phyloP scores from a whole-genome alignment of 805 yeast genomes.

The Candida montana region DNA sequence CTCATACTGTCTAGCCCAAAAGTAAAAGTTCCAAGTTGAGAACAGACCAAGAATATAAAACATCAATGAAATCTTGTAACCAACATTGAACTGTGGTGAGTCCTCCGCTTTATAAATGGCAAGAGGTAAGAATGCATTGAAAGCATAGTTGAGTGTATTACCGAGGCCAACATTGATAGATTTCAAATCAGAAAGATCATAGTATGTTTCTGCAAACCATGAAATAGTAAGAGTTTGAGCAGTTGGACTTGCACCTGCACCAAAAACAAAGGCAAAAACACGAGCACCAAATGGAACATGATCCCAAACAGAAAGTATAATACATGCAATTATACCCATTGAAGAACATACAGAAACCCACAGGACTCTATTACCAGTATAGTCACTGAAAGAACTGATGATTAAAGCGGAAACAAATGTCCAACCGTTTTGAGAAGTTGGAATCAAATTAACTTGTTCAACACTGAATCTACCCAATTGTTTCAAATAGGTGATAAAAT shows the following conservation, averaged over 20 bases:
- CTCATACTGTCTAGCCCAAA: background rate
- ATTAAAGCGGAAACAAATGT: background rate
- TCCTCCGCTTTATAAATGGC: background rate
- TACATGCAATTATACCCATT: background rate
- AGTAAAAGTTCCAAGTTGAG: background rate
- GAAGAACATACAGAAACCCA: background rate
- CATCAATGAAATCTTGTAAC: background rate
- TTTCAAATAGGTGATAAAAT: background rate
- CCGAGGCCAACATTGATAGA: conserved; percentile 1
- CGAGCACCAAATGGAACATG: background rate
- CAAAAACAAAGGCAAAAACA: conserved; percentile 2
- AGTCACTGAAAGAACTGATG: background rate
- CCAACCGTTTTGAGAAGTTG: conserved; percentile 1
- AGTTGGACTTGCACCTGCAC: conserved; percentile 1
- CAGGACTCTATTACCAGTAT: background rate
- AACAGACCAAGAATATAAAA: background rate
- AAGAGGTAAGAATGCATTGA: conserved; percentile 4
- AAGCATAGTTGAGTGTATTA: background rate
- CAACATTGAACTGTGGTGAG: background rate
- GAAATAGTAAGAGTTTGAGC: background rate
- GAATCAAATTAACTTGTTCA: conserved; percentile 2
- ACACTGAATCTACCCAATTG: background rate
- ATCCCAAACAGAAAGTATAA: background rate
- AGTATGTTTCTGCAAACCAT: conserved; percentile 5
- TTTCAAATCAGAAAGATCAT: conserved; percentile 3